Conservation (phyloP, 192 early-diverging fungal genomes). For the Gaertneriomyces sp. region DNA sequence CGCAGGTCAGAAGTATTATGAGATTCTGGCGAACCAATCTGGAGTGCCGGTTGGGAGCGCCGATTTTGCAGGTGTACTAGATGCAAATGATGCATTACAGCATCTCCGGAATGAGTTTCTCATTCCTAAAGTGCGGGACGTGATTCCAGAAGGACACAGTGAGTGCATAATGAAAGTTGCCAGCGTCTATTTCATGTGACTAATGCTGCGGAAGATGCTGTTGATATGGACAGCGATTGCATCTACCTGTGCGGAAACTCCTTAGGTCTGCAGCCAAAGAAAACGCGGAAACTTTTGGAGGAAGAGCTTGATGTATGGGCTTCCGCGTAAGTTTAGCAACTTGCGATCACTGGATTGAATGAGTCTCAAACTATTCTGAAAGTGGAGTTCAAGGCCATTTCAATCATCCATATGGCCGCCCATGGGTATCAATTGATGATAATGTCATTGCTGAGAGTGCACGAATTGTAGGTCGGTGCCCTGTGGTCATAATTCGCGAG, state of each 20-base stretch:
- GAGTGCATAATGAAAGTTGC: background rate
- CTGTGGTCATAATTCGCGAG: too few relatives aligned
- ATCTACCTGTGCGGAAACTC: conserved; percentile 95
- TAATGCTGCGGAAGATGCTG: conserved; percentile 4
- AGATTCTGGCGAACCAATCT: conserved; percentile 12
- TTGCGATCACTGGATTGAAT: background rate
- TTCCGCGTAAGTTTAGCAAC: conserved; percentile 42
- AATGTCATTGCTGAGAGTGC: conserved; percentile 68
- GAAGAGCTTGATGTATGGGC: conserved; percentile 93
- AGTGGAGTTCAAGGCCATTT: conserved; percentile 88
- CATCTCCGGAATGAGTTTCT: conserved; percentile 65
- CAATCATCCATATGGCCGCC: conserved; percentile 72
- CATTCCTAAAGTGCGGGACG: conserved; percentile 51
- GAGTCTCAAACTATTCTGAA: too few relatives aligned
- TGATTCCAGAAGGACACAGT: background rate
- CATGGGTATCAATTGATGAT: conserved; percentile 85
- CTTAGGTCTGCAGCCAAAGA: conserved; percentile 79
- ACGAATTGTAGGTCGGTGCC: conserved; percentile 65
- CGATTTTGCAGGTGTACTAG: conserved; percentile 59
- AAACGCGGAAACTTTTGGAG: conserved; percentile 60
- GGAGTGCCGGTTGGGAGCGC: conserved; percentile 20
- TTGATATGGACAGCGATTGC: conserved; percentile 13
- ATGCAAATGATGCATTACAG: conserved; percentile 56
- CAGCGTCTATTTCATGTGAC: background rate
- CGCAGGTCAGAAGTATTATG: conserved; percentile 18